Evolutionary conservation across 768 basidiomycete genomes (phyloP), one percentile per base, ranked within the genome.

Genomic region (Collybia sp.): DNA sequence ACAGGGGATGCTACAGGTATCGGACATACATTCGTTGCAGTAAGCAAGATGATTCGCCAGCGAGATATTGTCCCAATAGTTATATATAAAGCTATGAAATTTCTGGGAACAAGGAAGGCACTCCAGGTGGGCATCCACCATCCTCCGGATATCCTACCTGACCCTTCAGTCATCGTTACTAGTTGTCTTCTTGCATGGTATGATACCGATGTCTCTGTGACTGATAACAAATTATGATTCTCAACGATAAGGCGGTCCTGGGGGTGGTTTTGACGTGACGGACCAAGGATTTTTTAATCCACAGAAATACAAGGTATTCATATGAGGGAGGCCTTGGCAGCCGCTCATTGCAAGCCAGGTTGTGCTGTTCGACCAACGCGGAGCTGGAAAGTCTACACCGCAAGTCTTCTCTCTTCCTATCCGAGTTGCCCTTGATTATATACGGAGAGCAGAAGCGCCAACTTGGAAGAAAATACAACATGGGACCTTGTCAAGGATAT

Each of bases 401-500:
- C 89, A 61, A 50, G 83, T 70, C 31, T 32, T 34, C 25, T 35
- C 40, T 12, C 19, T 36, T 33, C 3, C n/a, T 15, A 25, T 31
- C 40, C 17, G 36, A 44, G 43, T 10, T 44, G 36, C 2, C n/a
- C 43, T 51, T 42, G 13, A 46, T 46, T 32, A 11, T 33, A 48
- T 10, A 4, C 35, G n/a, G 35, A 37, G 38, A 17, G 30, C 39
- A 92, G 88, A 64, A 76, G 60, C 45, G 92, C 93, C 6, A 85
- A 64, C 30, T 64, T 85, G 1, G 84, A 88, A 53, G 85, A 93
- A 42, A 97, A 97, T 64, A 96, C 92, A 2, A 96, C 93, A 4
- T 93, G 89, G 90, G 85, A 92, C 58, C 80, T 95, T 35, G 91
- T 97, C 18, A 85, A 79, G 52, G 94, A 97, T 58, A 81, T 93